phyloP scores from a whole-genome alignment of 2,329 filamentous ascomycete genomes.

The Scopulariopsis brevicaulis region DNA sequence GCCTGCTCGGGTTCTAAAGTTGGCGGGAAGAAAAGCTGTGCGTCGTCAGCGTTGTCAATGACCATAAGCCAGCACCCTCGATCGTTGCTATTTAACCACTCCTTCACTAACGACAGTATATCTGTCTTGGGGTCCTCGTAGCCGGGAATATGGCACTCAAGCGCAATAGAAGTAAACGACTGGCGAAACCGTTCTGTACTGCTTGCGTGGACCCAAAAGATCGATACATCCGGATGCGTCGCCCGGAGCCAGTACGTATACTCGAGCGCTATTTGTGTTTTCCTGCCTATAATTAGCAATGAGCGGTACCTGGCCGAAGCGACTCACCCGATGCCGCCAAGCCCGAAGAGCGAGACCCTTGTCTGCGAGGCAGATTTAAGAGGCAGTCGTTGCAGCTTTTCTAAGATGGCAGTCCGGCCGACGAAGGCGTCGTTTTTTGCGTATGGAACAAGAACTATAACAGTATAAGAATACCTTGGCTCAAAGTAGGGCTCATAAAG shows the following conservation, averaged over 20 bases:
- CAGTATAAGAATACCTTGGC: too few species aligned
- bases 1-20: background rate
- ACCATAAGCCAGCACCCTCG: constrained; percentile 8
- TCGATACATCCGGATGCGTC: constrained; percentile 11
- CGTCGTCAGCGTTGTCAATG: too few species aligned
- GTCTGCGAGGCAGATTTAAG: too few species aligned
- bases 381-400: too few species aligned
- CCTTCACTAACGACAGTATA: constrained; percentile 13
- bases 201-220: constrained; percentile 22
- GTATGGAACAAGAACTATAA: too few species aligned
- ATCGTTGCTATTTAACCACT: constrained; percentile 14
- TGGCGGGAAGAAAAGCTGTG: background rate
- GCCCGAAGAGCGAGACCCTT: constrained; percentile 12
- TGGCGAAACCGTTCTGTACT: constrained; percentile 16
- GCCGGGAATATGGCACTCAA: constrained; percentile 13
- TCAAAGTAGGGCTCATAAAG: too few species aligned
- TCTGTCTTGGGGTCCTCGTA: constrained; percentile 11
- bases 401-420: too few species aligned
- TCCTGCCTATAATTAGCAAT: constrained; percentile 11
- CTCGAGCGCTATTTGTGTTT: constrained; percentile 19
- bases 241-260: constrained; percentile 14
- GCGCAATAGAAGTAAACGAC: constrained; percentile 14
- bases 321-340: constrained; percentile 15
- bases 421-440: too few species aligned
- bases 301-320: background rate